Base-by-base conservation (phyloP, 371 early-diverging fungal species). In the Basidiobolus meristosporus region DNA sequence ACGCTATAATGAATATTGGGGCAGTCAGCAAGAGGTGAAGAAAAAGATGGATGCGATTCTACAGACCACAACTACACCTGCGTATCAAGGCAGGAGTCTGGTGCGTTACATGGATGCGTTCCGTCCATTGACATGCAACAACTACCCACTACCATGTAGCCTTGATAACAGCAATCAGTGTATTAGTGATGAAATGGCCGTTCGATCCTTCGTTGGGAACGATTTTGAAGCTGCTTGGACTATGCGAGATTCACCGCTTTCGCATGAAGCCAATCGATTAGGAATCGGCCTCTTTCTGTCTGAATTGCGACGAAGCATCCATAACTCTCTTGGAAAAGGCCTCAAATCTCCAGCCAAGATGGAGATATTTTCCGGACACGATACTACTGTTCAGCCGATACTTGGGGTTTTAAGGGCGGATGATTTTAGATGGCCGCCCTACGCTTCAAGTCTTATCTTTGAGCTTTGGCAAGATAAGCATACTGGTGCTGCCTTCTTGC, bases 401-500 rank as follows among this genome's bases (percentile, higher is more conserved):
- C 47, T 70, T 22, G 63, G 50, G 5, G 41, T 58, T 20, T 39
- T 72, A 14, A 50, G 54, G 10, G 50, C 63, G 0, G 22, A 23
- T 3, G 53, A 58, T 44, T 51, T 52, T 49, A 44, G 57, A 18
- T 72, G 73, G 73, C 73, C 73, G 14, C 68, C 73, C 7, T 72
- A 70, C 46, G 67, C 69, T 4, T 62, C 70, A 14, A 65, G 59
- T 41, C 15, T 72, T 5, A 22, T 68, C 1, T 45, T 72, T 37
- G 73, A 72, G 44, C 50, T 72, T 10, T 72, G 73, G 73, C 60
- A 50, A 40, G 43, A 52, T 37, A 38, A 9, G 26, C 9, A 3
- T 26, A 26, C 5, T 26, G 26, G 9, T 26, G 9, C 3, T 3
- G 26, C 26, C 9, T 51, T 52, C 43, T 51, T 73, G 2, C 62